Conservation (phyloP, 345 rosid species). For the Murraya koenigii region DNA sequence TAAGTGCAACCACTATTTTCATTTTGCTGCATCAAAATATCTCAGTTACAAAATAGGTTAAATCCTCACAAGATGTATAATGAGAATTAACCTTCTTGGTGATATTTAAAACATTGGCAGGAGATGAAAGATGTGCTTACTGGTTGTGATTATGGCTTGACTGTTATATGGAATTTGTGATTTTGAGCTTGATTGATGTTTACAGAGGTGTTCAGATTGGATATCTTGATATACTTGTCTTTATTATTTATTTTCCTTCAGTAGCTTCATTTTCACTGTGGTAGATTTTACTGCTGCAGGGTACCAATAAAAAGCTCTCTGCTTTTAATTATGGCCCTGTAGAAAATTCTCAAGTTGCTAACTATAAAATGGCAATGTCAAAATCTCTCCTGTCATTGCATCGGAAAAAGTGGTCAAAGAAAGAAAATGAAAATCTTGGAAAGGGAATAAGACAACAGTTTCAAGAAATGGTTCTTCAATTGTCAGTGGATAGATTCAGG, state of each 20-base stretch:
- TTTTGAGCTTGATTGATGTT: conserved; percentile 6
- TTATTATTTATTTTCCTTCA: conserved; percentile 1
- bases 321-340: conserved; percentile 57
- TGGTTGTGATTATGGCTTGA: neutral
- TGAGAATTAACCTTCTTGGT: neutral
- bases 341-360: conserved; percentile 66
- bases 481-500: conserved; percentile 62
- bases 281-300: conserved; percentile 43
- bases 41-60: neutral
- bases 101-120: neutral
- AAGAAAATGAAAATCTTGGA: conserved; percentile 66
- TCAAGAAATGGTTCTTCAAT: conserved; percentile 61
- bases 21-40: neutral
- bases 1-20: neutral
- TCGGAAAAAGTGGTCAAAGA: conserved; percentile 66
- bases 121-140: neutral
- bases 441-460: conserved; percentile 74
- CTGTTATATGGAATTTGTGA: neutral
- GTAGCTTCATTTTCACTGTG: conserved; percentile 8
- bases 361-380: conserved; percentile 51
- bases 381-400: conserved; percentile 49
- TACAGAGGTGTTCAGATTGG: neutral
- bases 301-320: conserved; percentile 41
- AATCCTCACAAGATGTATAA: neutral
- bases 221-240: conserved; percentile 1